Conservation (phyloP, 2,329 filamentous ascomycete genomes). For the Akanthomyces uredinophilus region DNA sequence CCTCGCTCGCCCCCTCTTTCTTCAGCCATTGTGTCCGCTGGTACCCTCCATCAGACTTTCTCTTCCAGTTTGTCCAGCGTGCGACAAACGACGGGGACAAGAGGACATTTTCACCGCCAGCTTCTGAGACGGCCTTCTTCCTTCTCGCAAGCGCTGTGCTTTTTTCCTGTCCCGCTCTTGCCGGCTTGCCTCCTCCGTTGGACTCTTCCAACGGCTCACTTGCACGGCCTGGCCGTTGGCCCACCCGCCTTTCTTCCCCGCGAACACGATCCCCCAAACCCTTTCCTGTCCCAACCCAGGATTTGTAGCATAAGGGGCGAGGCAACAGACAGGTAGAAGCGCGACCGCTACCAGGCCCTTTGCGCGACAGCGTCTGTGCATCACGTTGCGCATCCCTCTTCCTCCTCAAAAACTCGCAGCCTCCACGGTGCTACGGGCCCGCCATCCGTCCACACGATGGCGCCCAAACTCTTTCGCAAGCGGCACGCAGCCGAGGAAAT, state of each 20-base stretch:
- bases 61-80: too few species aligned
- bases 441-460: conserved; percentile 13
- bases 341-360: too few species aligned
- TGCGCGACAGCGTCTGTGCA: not conserved
- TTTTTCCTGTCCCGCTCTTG: not conserved
- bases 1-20: too few species aligned
- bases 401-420: not conserved
- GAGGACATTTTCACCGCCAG: too few species aligned
- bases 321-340: too few species aligned
- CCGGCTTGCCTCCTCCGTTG: not conserved
- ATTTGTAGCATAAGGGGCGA: too few species aligned
- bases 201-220: not conserved
- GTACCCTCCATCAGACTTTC: too few species aligned
- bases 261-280: not conserved
- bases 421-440: not conserved
- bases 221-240: not conserved
- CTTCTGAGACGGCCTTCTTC: too few species aligned
- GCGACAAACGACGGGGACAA: too few species aligned
- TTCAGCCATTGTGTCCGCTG: too few species aligned
- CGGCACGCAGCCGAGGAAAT: conserved; percentile 42
- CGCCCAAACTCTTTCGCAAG: conserved; percentile 38
- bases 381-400: not conserved
- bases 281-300: not conserved
- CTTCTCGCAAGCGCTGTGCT: not conserved
- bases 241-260: not conserved